phyloP scores from a whole-genome alignment of 2,329 filamentous ascomycete species.

The Exophiala spinifera region DNA sequence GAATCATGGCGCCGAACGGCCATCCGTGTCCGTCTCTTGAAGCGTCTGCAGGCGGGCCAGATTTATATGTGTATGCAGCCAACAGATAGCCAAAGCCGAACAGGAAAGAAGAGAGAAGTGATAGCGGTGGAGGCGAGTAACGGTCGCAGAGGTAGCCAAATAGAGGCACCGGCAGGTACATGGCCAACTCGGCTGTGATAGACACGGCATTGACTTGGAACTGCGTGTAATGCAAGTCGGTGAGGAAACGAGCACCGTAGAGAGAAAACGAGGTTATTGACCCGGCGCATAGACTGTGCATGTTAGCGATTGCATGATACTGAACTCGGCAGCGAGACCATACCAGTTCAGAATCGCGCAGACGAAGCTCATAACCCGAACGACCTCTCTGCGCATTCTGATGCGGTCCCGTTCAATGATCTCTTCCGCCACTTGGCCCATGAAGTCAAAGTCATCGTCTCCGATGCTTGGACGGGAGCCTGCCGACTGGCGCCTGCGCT shows the following conservation, averaged over 20 bases:
- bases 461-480: constrained; percentile 27
- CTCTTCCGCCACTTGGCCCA: constrained; percentile 60
- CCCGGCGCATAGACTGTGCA: constrained; percentile 69
- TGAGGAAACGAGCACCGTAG: constrained; percentile 87
- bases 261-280: constrained; percentile 92
- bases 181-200: constrained; percentile 78
- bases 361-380: constrained; percentile 56
- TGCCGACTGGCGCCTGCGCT: constrained; percentile 20
- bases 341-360: constrained; percentile 61
- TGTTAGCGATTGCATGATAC: neutral
- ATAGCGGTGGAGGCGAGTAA: constrained; percentile 73
- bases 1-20: constrained; percentile 78
- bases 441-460: constrained; percentile 45
- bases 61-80: constrained; percentile 73
- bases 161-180: constrained; percentile 88
- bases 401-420: constrained; percentile 57
- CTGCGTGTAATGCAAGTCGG: constrained; percentile 81
- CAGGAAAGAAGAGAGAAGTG: constrained; percentile 66
- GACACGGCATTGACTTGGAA: constrained; percentile 87
- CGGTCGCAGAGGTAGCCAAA: constrained; percentile 92
- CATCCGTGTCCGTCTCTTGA: constrained; percentile 53
- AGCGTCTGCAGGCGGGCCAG: constrained; percentile 51
- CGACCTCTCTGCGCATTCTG: constrained; percentile 52
- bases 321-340: constrained; percentile 2
- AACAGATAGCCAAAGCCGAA: constrained; percentile 80